Base-by-base conservation (phyloP, 1,284 basidiomycete species). In the Mycena sp. region DNA sequence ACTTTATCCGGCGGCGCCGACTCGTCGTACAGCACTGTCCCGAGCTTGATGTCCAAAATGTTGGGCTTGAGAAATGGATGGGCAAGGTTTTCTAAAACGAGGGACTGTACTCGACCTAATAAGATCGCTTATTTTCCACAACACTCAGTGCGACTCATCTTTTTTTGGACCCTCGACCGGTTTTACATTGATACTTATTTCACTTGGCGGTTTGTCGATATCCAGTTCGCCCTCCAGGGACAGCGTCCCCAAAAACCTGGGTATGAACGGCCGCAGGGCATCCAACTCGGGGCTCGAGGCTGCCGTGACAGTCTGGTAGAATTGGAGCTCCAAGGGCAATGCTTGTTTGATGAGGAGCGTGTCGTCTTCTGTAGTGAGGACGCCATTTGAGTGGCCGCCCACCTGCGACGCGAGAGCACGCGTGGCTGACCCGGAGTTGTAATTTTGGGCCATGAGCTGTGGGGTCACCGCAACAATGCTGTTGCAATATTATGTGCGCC, bases 11-110 rank as follows among this genome's bases (percentile, higher is more conserved):
- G 84, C 0, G 83, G 78, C 2, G 94, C 90, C 21, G 78, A 78
- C 28, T 88, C 83, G 59, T 93, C 92, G 71, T 93, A 92, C 4
- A 98, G 83, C 9, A 92, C 83, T 0, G 92, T 95, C 1, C 96
- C 96, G 21, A 99, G 89, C 77, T 98, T 99, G 76, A 95, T 83
- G 74, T 99, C 97, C 25, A 98, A 81, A 55, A 98, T 88, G 71
- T 92, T 95, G 2, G 96, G 95, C 74, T 88, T 90, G 26, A 77
- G 71, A 79, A 95, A 98, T 0, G 83, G 74, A 68, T 89, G 78
- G 1, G 91, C 80, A 7, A 97, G 80, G 74, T 99, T 98, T 77
- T 96, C 91, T 6, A 99, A 77, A 25, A 98, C 94, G 61, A 98
- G 80, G 63, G 85, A 89, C 79, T 95, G 86, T 85, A 56, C 50